A percentile compares a stretch with the other conserved stretches of the same genome.
phyloP scores from a whole-genome alignment of 2,329 filamentous ascomycete species.

The Neocucurbitaria cava region DNA sequence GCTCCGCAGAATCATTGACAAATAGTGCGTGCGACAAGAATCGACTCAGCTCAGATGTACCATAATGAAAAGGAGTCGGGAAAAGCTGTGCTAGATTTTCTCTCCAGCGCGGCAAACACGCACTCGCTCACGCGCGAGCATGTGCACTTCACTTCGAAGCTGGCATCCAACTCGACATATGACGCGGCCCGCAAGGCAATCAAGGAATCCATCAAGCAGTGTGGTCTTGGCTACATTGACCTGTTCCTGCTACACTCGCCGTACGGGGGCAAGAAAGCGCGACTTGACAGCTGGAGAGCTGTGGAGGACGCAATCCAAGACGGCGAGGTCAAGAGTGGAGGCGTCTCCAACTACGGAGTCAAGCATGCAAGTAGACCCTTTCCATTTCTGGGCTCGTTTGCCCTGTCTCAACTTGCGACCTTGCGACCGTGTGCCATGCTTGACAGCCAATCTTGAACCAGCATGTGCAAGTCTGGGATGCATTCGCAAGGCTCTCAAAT shows the following conservation, averaged over 20 bases:
- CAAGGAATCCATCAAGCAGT: conserved; percentile 67
- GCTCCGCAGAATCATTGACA: conserved; percentile 29
- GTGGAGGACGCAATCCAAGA: conserved; percentile 77
- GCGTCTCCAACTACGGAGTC: conserved; percentile 80
- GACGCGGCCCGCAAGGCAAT: conserved; percentile 72
- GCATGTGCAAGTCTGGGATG: not conserved
- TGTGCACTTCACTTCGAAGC: conserved; percentile 82
- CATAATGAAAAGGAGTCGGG: conserved; percentile 76
- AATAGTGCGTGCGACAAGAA: conserved; percentile 34
- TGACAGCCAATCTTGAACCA: conserved; percentile 6
- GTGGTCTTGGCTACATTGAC: conserved; percentile 77
- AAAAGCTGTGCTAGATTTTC: conserved; percentile 66
- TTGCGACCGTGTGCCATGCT: conserved; percentile 2
- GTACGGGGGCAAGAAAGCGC: conserved; percentile 72
- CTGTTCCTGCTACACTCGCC: conserved; percentile 81
- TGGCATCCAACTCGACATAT: conserved; percentile 72
- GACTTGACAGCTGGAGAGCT: conserved; percentile 77
- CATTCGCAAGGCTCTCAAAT: conserved; percentile 5
- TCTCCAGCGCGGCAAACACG: conserved; percentile 57
- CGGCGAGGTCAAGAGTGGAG: conserved; percentile 73
- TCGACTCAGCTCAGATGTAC: conserved; percentile 69
- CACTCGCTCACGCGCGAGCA: conserved; percentile 68
- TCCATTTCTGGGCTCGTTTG: conserved; percentile 5
- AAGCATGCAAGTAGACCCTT: conserved; percentile 65
- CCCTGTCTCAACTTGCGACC: conserved; percentile 6